Evolutionary conservation across 805 yeast species (phyloP).

Genomic region (Starmerella ratchasimensis): DNA sequence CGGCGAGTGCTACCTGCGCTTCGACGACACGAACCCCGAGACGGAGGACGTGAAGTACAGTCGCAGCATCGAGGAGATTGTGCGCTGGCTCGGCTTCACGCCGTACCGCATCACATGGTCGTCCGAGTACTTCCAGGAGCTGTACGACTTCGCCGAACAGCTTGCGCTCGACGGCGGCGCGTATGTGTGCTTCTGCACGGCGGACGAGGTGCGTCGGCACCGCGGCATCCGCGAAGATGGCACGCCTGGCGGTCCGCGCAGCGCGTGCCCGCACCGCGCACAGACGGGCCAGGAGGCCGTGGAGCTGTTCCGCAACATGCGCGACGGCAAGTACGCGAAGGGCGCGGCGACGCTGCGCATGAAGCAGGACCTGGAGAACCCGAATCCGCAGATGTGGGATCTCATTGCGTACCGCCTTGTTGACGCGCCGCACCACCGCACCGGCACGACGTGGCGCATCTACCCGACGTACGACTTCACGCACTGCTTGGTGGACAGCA

Average conservation of each 20-base stretch:
- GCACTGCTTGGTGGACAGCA: slow-evolving; percentile 95
- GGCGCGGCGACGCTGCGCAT: slow-evolving; percentile 93
- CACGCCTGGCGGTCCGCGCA: slow-evolving; percentile 83
- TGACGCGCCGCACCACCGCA: slow-evolving; percentile 86
- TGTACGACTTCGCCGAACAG: slow-evolving; percentile 78
- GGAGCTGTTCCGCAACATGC: slow-evolving; percentile 75
- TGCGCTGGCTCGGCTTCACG: slow-evolving; percentile 82
- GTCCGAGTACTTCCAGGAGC: slow-evolving; percentile 81
- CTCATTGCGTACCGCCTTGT: slow-evolving; percentile 91
- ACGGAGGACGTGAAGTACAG: slow-evolving; percentile 92
- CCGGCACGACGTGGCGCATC: slow-evolving; percentile 94
- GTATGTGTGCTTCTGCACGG: slow-evolving; percentile 84
- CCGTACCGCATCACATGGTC: slow-evolving; percentile 96
- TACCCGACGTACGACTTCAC: slow-evolving; percentile 98
- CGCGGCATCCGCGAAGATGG: slow-evolving; percentile 91
- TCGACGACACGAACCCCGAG: slow-evolving; percentile 97
- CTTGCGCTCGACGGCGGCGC: slow-evolving; percentile 60
- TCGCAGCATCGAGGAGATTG: slow-evolving; percentile 68
- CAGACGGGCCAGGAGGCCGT: slow-evolving; percentile 63
- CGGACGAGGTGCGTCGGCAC: slow-evolving; percentile 77
- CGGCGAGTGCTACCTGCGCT: slow-evolving; percentile 85
- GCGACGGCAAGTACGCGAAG: slow-evolving; percentile 71
- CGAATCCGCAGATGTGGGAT: slow-evolving; percentile 99
- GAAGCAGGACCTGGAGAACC: slow-evolving; percentile 83
- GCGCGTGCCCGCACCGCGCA: slow-evolving; percentile 63